Conservation (phyloP, 371 early-diverging fungal genomes). For the Mortierella sp. region DNA sequence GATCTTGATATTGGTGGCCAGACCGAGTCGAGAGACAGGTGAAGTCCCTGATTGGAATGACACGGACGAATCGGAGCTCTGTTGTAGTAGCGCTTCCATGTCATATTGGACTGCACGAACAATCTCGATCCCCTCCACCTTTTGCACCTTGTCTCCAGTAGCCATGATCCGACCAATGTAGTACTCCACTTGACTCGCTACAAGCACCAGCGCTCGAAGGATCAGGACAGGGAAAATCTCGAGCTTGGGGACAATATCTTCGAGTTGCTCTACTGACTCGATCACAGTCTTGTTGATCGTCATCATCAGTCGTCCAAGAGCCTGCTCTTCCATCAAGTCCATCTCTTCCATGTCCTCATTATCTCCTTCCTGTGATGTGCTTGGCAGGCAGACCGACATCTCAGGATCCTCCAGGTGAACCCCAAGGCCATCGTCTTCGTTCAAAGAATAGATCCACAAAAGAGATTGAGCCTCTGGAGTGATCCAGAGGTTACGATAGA, state of each 20-base stretch:
- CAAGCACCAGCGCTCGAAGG: slow-evolving; percentile 30
- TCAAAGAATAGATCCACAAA: slow-evolving; percentile 42
- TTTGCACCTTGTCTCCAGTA: slow-evolving; percentile 43
- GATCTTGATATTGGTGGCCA: slow-evolving; percentile 3
- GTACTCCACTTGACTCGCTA: slow-evolving; percentile 19
- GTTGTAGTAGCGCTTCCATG: neutral
- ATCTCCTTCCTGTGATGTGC: neutral
- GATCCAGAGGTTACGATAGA: slow-evolving; percentile 37
- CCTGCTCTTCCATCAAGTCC: slow-evolving; percentile 30
- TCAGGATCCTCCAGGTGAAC: slow-evolving; percentile 35
- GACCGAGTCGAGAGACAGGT: too few species aligned
- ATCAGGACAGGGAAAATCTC: slow-evolving; percentile 42
- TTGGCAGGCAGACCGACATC: slow-evolving; percentile 10
- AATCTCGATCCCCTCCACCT: slow-evolving; percentile 16
- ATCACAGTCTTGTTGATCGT: slow-evolving; percentile 16
- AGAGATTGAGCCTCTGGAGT: slow-evolving; percentile 27
- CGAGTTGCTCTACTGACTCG: slow-evolving; percentile 7
- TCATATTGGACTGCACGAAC: slow-evolving; percentile 24
- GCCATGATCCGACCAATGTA: slow-evolving; percentile 40
- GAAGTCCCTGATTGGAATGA: too few species aligned
- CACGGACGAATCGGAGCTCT: too few species aligned
- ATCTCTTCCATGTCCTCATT: slow-evolving; percentile 24
- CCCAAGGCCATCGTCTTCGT: slow-evolving; percentile 38
- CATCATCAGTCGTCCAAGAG: slow-evolving; percentile 32
- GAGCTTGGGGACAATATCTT: slow-evolving; percentile 24